Percentiles rank a stretch among this genome's conserved stretches.
Conservation (phyloP, 768 basidiomycete genomes). For the Suillus ampliporus region DNA sequence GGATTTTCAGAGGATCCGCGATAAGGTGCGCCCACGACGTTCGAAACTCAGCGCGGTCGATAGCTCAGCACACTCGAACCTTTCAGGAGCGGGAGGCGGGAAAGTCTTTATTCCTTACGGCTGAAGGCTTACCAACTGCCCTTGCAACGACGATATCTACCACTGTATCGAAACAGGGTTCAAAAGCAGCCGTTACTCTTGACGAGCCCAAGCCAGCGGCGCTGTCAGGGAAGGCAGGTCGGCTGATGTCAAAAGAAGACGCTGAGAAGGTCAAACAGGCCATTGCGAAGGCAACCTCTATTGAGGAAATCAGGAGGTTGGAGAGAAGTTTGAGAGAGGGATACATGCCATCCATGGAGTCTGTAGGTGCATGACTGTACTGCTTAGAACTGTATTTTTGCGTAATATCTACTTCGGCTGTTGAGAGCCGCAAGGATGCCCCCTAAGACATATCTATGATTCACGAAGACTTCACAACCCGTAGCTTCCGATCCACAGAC, state of each 20-base stretch:
- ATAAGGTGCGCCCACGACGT: conserved; percentile 76
- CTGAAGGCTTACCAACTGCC: conserved; percentile 76
- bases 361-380: conserved; percentile 69
- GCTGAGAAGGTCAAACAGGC: conserved; percentile 86
- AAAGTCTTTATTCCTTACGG: conserved; percentile 78
- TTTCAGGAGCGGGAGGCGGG: conserved; percentile 80
- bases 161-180: conserved; percentile 68
- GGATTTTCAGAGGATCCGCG: conserved; percentile 94
- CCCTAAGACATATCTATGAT: neutral
- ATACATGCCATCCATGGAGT: conserved; percentile 78
- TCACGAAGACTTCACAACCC: conserved; percentile 1
- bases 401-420: conserved; percentile 22
- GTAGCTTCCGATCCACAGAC: conserved; percentile 38
- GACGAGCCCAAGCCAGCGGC: conserved; percentile 78
- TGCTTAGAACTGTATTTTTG: conserved; percentile 39
- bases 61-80: conserved; percentile 31
- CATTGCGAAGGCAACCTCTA: conserved; percentile 88
- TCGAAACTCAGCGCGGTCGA: conserved; percentile 20
- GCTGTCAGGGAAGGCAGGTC: conserved; percentile 71
- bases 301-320: conserved; percentile 85
- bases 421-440: neutral
- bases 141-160: conserved; percentile 80
- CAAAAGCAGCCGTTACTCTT: conserved; percentile 67
- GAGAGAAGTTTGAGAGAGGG: conserved; percentile 87
- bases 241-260: conserved; percentile 91